Evolutionary conservation across 2,329 filamentous ascomycete species (phyloP).

Genomic region (Bipolaris gigantea): DNA sequence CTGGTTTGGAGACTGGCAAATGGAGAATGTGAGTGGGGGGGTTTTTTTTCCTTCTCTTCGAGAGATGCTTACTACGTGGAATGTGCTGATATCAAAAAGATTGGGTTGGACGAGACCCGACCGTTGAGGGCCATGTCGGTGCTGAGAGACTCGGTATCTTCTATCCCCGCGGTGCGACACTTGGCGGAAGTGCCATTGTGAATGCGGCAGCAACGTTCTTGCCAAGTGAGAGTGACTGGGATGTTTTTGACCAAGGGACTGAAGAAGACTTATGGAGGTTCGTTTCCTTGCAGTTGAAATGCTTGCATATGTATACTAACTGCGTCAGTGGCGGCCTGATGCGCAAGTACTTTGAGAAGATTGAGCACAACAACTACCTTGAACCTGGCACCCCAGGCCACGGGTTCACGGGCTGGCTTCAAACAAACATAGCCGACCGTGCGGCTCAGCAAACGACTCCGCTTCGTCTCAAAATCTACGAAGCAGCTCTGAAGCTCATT

Average conservation of each 20-base stretch:
- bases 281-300: not conserved
- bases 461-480: constrained; percentile 14
- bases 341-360: constrained; percentile 20
- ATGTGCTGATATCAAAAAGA: not conserved
- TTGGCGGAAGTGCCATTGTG: constrained; percentile 21
- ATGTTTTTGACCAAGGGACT: constrained; percentile 21
- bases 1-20: constrained; percentile 19
- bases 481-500: constrained; percentile 18
- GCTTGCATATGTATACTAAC: not conserved
- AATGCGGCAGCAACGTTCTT: constrained; percentile 22
- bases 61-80: too few relatives aligned
- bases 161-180: constrained; percentile 22
- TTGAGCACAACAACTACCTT: constrained; percentile 26
- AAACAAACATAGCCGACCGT: constrained; percentile 20
- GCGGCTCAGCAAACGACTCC: constrained; percentile 3
- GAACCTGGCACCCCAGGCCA: constrained; percentile 19
- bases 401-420: constrained; percentile 24
- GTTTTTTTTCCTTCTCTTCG: not conserved
- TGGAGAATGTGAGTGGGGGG: constrained; percentile 14
- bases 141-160: constrained; percentile 34
- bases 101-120: constrained; percentile 21
- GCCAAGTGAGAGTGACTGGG: constrained; percentile 26
- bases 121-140: constrained; percentile 33
- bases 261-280: constrained; percentile 22
- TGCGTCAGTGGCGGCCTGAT: constrained; percentile 15